These are phyloP conservation scores for Nothophytophthora sp. DNA, from an alignment of 352 stramenopile species.

Conservation along the genomic window DNA sequence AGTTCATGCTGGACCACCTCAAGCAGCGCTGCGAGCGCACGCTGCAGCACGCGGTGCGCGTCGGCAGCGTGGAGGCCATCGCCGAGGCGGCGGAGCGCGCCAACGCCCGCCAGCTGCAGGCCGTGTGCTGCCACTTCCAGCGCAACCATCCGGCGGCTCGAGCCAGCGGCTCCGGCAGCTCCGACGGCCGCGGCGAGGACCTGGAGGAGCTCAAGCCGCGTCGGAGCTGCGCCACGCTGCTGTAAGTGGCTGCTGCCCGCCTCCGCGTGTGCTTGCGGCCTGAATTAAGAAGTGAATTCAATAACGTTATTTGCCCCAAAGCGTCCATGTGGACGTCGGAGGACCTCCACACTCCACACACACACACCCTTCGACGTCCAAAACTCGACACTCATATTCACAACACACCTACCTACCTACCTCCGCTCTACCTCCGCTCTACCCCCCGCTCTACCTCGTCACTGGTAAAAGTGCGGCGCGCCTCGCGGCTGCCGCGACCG, in stretches of 20 bases:
- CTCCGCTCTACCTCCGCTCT: too few relatives aligned
- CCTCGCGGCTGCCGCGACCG: conserved; percentile 13
- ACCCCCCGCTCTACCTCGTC: conserved; percentile 1
- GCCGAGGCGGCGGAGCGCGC: conserved; percentile 88
- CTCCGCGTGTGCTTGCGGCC: too few relatives aligned
- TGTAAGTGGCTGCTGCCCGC: conserved; percentile 14
- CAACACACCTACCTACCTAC: conserved; percentile 24
- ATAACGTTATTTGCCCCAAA: conserved; percentile 33
- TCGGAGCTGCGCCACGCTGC: conserved; percentile 17
- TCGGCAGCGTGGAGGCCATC: conserved; percentile 88
- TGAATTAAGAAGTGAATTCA: too few relatives aligned
- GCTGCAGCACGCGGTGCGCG: conserved; percentile 80
- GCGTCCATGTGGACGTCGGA: too few relatives aligned
- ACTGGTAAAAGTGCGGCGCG: conserved; percentile 23
- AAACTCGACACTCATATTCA: conserved; percentile 18
- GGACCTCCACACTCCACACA: too few relatives aligned
- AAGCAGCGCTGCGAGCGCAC: conserved; percentile 94
- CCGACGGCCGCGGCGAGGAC: conserved; percentile 16
- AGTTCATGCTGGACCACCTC: conserved; percentile 97
- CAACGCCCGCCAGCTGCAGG: conserved; percentile 91
- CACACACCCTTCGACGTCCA: too few relatives aligned
- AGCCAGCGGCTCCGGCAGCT: conserved; percentile 3
- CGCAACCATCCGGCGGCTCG: conserved; percentile 69
- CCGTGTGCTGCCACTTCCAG: conserved; percentile 92
- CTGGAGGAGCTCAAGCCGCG: conserved; percentile 10